Conservation (phyloP, 164 flowering plant genomes). For the Vitis cinerea region DNA sequence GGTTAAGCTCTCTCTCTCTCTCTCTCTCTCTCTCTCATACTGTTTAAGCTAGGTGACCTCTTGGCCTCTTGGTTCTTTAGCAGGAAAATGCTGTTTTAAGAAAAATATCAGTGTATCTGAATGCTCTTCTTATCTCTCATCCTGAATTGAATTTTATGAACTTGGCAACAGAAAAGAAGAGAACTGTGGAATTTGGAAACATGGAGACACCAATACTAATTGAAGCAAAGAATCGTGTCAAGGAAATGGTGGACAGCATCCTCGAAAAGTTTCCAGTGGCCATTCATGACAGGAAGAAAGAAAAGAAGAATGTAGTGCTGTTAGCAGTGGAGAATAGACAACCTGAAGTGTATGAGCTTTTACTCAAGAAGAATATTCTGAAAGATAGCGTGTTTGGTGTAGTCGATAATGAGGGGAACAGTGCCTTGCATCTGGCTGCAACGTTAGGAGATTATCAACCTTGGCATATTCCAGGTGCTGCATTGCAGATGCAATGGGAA, state of each 20-base stretch:
- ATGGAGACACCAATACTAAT: constrained; percentile 35
- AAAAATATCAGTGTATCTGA: too few relatives aligned
- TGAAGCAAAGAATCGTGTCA: constrained; percentile 43
- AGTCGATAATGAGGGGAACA: constrained; percentile 41
- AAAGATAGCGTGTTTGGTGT: constrained; percentile 27
- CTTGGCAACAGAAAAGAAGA: neutral
- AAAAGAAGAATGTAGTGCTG: constrained; percentile 34
- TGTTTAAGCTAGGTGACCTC: too few relatives aligned
- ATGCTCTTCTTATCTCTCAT: too few relatives aligned
- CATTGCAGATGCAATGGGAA: constrained; percentile 54
- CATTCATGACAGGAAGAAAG: constrained; percentile 29
- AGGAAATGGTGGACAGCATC: constrained; percentile 39
- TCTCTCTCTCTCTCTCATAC: too few relatives aligned
- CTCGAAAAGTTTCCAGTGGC: constrained; percentile 32
- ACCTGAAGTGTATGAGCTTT: constrained; percentile 27
- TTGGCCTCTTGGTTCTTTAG: too few relatives aligned
- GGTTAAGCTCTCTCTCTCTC: too few relatives aligned
- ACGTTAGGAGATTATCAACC: constrained; percentile 27
- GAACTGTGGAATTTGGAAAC: neutral
- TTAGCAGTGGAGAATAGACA: constrained; percentile 49
- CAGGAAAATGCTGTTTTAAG: too few relatives aligned
- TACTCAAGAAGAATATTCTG: constrained; percentile 14
- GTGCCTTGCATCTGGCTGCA: constrained; percentile 45
- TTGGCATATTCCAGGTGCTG: constrained; percentile 47
- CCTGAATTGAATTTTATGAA: too few relatives aligned